Conservation (phyloP, 495 filamentous ascomycete genomes). For the Hyaloscypha finlandica region DNA sequence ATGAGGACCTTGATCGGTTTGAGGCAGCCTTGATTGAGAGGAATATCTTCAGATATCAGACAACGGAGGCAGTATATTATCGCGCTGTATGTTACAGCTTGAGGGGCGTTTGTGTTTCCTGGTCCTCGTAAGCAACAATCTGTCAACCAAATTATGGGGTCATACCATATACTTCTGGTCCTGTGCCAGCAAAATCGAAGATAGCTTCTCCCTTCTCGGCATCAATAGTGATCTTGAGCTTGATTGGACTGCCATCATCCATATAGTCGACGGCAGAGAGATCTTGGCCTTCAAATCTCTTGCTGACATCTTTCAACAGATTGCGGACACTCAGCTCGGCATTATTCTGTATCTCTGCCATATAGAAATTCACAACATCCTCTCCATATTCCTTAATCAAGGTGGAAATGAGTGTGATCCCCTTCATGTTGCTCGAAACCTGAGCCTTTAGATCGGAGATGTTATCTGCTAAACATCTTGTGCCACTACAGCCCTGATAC, state of each 20-base stretch:
- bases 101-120: conserved; percentile 86
- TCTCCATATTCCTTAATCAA: conserved; percentile 91
- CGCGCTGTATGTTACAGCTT: conserved; percentile 91
- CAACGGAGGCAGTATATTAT: conserved; percentile 96
- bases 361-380: conserved; percentile 92
- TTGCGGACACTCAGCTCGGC: conserved; percentile 83
- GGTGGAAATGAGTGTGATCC: conserved; percentile 82
- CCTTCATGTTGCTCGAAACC: conserved; percentile 93
- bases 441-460: conserved; percentile 96
- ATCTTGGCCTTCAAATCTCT: conserved; percentile 74
- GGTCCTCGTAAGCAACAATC: conserved; percentile 5
- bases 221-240: conserved; percentile 82
- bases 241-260: conserved; percentile 91
- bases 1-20: conserved; percentile 85
- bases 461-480: conserved; percentile 89
- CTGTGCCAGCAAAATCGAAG: conserved; percentile 91
- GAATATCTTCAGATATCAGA: conserved; percentile 91
- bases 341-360: conserved; percentile 90
- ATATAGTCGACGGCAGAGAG: conserved; percentile 81
- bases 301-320: conserved; percentile 77
- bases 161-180: conserved; percentile 83
- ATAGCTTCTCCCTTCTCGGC: conserved; percentile 78
- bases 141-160: not conserved
- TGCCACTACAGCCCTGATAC: conserved; percentile 86
- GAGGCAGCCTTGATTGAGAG: conserved; percentile 94